phyloP scores from a whole-genome alignment of 225 moss, liverwort and hornwort species.

The Physcomitrellopsis africana region DNA sequence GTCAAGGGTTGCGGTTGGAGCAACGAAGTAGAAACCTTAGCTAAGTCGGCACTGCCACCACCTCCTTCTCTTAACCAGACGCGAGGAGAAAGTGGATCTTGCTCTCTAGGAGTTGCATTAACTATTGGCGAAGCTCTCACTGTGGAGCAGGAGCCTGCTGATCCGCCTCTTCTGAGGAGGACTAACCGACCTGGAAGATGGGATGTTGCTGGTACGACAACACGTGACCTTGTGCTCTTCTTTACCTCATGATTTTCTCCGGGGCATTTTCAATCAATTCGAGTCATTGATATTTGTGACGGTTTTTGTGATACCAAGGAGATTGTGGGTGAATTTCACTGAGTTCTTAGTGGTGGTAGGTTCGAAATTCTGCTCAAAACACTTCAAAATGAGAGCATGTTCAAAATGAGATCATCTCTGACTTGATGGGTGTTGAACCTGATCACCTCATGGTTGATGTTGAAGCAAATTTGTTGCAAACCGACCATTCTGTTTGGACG shows the following conservation, averaged over 20 bases:
- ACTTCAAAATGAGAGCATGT: neutral
- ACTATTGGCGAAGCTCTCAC: slow-evolving; percentile 58
- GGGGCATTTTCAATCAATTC: neutral
- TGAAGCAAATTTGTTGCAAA: neutral
- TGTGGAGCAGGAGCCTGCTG: slow-evolving; percentile 49
- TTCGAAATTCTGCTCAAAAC: neutral
- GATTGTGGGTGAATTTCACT: neutral
- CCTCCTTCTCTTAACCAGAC: slow-evolving; percentile 32
- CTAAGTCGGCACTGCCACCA: slow-evolving; percentile 50
- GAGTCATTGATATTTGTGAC: neutral
- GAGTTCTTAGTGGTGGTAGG: neutral
- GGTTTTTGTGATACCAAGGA: neutral
- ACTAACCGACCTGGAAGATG: slow-evolving; percentile 41
- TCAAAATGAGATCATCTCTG: no score
- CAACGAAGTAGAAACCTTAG: slow-evolving; percentile 59
- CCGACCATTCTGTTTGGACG: neutral
- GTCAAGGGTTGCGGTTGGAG: slow-evolving; percentile 77
- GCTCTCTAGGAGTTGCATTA: slow-evolving; percentile 47
- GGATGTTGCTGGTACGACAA: slow-evolving; percentile 42
- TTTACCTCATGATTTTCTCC: neutral
- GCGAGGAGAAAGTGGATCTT: slow-evolving; percentile 28
- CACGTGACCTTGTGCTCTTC: neutral
- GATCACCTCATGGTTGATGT: neutral
- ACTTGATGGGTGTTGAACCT: neutral
- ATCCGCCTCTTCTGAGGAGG: slow-evolving; percentile 46